These are phyloP conservation scores for Pulicaria dysenterica DNA, from an alignment of 129 eudicot genomes.

Conservation along the genomic window DNA sequence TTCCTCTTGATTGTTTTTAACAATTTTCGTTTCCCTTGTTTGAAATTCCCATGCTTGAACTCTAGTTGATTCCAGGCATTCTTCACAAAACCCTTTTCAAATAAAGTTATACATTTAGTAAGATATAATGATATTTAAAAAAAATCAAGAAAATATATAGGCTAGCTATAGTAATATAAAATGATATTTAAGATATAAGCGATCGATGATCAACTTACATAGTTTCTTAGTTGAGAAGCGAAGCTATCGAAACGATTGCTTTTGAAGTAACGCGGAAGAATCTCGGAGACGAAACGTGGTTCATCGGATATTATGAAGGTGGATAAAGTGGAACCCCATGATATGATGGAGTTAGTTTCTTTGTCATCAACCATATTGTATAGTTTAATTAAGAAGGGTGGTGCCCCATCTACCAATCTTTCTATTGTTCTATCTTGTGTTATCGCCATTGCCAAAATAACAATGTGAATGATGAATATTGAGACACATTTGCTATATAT, in stretches of 20 bases:
- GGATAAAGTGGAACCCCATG: conserved; percentile 21
- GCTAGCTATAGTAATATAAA: background rate
- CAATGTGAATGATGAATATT: too few species aligned
- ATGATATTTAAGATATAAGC: background rate
- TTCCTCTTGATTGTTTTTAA: conserved; percentile 7
- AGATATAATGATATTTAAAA: background rate
- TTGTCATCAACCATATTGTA: conserved; percentile 32
- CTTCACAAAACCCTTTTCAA: conserved; percentile 27
- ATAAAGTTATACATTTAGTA: background rate
- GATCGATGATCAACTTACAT: conserved; percentile 1
- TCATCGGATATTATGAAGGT: conserved; percentile 29
- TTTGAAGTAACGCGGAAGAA: conserved; percentile 23
- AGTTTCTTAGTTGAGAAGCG: conserved; percentile 26
- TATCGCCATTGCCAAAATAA: background rate
- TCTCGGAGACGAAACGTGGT: conserved; percentile 7
- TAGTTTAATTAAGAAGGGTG: conserved; percentile 28
- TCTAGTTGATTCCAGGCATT: conserved; percentile 7
- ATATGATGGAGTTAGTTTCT: conserved; percentile 28
- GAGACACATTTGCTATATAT: too few species aligned
- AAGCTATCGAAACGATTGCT: conserved; percentile 16
- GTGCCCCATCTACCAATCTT: background rate
- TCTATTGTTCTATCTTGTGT: background rate
- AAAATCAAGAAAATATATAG: background rate
- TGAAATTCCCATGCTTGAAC: conserved; percentile 20
- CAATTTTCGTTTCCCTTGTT: conserved; percentile 8